Evolutionary conservation across 352 stramenopile genomes (phyloP).

Genomic region (Thalassiosira mediterranea): DNA sequence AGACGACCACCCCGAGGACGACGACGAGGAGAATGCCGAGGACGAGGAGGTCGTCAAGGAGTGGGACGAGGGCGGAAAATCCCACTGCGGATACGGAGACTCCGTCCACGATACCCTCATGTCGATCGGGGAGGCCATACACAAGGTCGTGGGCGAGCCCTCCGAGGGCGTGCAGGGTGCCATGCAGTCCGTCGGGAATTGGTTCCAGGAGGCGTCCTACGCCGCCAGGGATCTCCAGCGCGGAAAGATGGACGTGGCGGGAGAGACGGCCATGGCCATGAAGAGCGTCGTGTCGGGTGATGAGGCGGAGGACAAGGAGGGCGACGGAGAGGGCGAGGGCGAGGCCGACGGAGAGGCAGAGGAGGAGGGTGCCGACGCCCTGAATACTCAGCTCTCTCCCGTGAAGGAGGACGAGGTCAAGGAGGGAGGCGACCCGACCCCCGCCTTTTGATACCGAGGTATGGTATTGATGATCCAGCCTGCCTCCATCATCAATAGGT

Average conservation of each 20-base stretch:
- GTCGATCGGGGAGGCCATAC: constrained; percentile 30
- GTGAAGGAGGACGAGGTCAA: too few species aligned
- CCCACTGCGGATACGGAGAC: constrained; percentile 52
- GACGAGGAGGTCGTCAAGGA: not conserved
- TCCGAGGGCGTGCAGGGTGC: constrained; percentile 20
- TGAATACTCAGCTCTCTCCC: too few species aligned
- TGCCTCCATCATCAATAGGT: too few species aligned
- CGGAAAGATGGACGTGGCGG: constrained; percentile 16
- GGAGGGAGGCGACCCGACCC: too few species aligned
- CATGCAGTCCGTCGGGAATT: constrained; percentile 54
- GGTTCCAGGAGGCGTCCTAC: constrained; percentile 54
- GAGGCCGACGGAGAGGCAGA: constrained; percentile 1
- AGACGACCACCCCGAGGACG: not conserved
- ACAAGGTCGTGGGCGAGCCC: constrained; percentile 46
- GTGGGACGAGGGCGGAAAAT: constrained; percentile 53
- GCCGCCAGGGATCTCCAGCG: constrained; percentile 38
- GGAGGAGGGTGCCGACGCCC: too few species aligned
- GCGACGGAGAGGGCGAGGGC: constrained; percentile 1
- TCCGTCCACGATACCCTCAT: constrained; percentile 53
- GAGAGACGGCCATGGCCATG: not conserved
- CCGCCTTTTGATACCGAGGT: too few species aligned
- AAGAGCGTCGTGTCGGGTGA: not conserved
- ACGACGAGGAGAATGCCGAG: not conserved
- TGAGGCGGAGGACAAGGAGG: constrained; percentile 10
- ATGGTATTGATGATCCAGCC: too few species aligned